A percentile compares a stretch with the other conserved stretches of the same genome.
phyloP scores from a whole-genome alignment of 805 yeast species.

The Lachancea cidri region DNA sequence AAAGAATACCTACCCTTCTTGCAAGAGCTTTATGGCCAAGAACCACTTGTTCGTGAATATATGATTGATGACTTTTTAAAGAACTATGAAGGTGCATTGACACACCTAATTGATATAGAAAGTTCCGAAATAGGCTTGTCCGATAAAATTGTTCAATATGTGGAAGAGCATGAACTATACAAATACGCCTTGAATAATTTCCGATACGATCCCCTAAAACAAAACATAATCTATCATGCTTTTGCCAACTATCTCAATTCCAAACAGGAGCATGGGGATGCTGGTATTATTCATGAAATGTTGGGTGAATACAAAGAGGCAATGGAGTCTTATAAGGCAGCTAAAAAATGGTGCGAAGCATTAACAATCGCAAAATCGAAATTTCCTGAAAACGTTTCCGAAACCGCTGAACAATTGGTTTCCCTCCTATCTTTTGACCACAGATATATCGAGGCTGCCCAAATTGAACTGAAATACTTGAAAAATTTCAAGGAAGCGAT shows the following conservation, averaged over 20 bases:
- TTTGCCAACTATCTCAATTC: slow-evolving; percentile 62
- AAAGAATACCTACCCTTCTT: slow-evolving; percentile 92
- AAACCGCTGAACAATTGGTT: slow-evolving; percentile 57
- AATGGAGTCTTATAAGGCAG: slow-evolving; percentile 60
- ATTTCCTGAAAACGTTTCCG: slow-evolving; percentile 37
- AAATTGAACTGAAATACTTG: slow-evolving; percentile 59
- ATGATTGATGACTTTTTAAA: slow-evolving; percentile 75
- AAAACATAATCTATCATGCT: slow-evolving; percentile 46
- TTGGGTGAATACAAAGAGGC: slow-evolving; percentile 56
- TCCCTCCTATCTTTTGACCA: slow-evolving; percentile 60
- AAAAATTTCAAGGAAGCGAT: slow-evolving; percentile 59
- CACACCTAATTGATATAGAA: slow-evolving; percentile 50
- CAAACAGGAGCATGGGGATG: slow-evolving; percentile 57
- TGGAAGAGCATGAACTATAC: slow-evolving; percentile 64
- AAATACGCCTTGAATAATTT: slow-evolving; percentile 60
- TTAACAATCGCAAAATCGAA: slow-evolving; percentile 49
- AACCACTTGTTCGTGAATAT: slow-evolving; percentile 62
- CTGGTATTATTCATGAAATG: slow-evolving; percentile 74
- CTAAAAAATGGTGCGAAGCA: slow-evolving; percentile 84
- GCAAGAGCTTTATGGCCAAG: slow-evolving; percentile 67
- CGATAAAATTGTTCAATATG: slow-evolving; percentile 62
- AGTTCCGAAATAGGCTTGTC: slow-evolving; percentile 33
- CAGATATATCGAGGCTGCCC: slow-evolving; percentile 75
- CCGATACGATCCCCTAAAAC: slow-evolving; percentile 51
- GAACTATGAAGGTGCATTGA: slow-evolving; percentile 62